Evolutionary conservation across 305 asterid genomes (phyloP).

Genomic region (Fraxinus floribunda): DNA sequence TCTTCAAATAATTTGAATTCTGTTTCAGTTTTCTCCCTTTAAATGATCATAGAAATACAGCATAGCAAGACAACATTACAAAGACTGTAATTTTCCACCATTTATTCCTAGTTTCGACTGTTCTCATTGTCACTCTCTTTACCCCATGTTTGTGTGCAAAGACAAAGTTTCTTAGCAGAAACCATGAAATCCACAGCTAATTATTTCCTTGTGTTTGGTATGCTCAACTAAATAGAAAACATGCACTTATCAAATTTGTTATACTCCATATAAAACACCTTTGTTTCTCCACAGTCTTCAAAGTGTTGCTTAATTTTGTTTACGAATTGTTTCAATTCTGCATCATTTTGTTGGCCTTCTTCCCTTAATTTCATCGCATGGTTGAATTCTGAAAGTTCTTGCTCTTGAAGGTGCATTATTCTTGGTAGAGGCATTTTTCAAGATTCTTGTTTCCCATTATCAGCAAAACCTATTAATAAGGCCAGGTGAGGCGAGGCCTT

Average conservation of each 20-base stretch:
- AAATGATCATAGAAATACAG: background rate
- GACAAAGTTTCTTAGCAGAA: constrained; percentile 31
- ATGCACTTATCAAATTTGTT: background rate
- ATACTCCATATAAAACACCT: background rate
- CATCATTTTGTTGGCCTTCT: background rate
- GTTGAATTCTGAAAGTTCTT: constrained; percentile 24
- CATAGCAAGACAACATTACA: background rate
- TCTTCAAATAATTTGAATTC: background rate
- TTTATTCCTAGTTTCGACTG: background rate
- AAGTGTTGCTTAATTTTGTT: constrained; percentile 2
- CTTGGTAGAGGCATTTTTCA: constrained; percentile 8
- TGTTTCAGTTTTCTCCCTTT: background rate
- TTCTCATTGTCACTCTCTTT: constrained; percentile 20
- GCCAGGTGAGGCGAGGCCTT: no score
- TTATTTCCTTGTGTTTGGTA: constrained; percentile 1
- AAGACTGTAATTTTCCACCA: background rate
- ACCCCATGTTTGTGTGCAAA: constrained; percentile 4
- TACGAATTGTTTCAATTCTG: background rate
- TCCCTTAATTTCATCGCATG: background rate
- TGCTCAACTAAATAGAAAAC: background rate
- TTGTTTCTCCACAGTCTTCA: background rate
- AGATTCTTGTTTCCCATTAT: background rate
- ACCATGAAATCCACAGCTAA: constrained; percentile 24
- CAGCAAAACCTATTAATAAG: background rate
- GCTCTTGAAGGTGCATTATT: constrained; percentile 28